Percentiles rank a stretch among this genome's conserved stretches.
Evolutionary conservation across 306 rosid genomes (phyloP).

Genomic region (Vigna radiata): DNA sequence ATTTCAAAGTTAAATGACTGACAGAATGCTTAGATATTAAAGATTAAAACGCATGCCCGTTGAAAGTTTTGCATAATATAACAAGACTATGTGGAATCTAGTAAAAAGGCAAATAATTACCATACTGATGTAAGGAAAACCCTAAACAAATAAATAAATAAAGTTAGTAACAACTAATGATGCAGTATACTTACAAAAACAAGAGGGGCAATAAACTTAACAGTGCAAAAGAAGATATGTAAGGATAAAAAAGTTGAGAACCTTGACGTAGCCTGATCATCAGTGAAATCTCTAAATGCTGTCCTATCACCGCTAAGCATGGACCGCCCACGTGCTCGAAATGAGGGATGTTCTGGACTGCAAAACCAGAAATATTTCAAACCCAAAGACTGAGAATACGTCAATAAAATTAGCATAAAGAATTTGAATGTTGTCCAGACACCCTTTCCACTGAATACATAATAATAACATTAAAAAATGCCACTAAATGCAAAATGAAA

Average conservation of each 20-base stretch:
- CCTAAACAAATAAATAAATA: neutral
- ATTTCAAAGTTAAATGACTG: conserved; percentile 7
- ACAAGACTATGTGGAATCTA: conserved; percentile 30
- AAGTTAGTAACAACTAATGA: conserved; percentile 12
- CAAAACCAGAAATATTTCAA: conserved; percentile 51
- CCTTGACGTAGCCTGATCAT: conserved; percentile 92
- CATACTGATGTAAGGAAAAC: conserved; percentile 1
- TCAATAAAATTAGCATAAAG: conserved; percentile 21
- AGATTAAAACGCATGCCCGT: neutral
- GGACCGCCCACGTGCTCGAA: conserved; percentile 88
- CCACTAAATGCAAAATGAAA: conserved; percentile 37
- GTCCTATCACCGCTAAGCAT: conserved; percentile 95
- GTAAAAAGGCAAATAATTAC: conserved; percentile 27
- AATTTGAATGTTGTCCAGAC: conserved; percentile 19
- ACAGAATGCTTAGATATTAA: conserved; percentile 17
- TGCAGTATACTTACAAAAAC: neutral
- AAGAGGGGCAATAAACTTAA: conserved; percentile 28
- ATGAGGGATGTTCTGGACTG: conserved; percentile 99
- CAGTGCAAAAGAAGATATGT: conserved; percentile 26
- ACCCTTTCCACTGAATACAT: conserved; percentile 29
- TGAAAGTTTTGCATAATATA: conserved; percentile 18
- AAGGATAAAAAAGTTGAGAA: conserved; percentile 50
- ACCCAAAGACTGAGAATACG: conserved; percentile 30
- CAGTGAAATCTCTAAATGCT: conserved; percentile 79
- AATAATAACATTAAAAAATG: conserved; percentile 17